Evolutionary conservation across 768 basidiomycete species (phyloP), one percentile per base, ranked within the genome.

Genomic region (Dictyophora rubrovolvata): DNA sequence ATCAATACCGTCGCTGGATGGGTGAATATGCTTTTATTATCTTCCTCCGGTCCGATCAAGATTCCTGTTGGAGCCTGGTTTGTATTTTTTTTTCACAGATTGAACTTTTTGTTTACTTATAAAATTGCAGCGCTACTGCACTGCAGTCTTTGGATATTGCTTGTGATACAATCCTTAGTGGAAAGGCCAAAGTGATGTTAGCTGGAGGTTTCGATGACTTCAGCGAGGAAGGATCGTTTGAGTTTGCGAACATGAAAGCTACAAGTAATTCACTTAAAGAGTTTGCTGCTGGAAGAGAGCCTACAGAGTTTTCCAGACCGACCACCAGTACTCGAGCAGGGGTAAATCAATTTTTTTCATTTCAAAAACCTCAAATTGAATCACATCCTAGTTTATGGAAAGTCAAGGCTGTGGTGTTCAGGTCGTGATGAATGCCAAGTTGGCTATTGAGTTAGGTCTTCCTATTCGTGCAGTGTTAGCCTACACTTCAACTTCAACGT

Each of bases 201-300:
- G 89, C 95, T 36, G 96, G 96, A 70, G 96, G 96, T 60, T 97
- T 94, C 75, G 96, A 99, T 68, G 96, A 99, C 70, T 82, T 98
- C 70, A 89, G 87, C 63, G 96, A 99, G 72, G 96, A 99, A 73
- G 96, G 95, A 17, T 97, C 95, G 8, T 97, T 86, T 71, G 95
- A 99, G 72, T 99, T 99, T 72, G 96, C 93, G 53, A 97, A 98
- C 77, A 99, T 99, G 96, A 96, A 97, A 73, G 96, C 96, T 1
- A 99, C 96, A 5, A 92, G 89, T 73, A 97, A 95, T 68, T 87
- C 94, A 1, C 91, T 93, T 72, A 91, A 91, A 33, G 96, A 99
- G 71, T 90, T 97, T 68, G 95, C 94, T 3, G 96, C 96, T 89
- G 96, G 96, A 62, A 93, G 96, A 65, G 96, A 99, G 72, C 94